A percentile compares a stretch with the other conserved stretches of the same genome.
phyloP scores from a whole-genome alignment of 2,329 filamentous ascomycete species.

The Penicillium frequentans region DNA sequence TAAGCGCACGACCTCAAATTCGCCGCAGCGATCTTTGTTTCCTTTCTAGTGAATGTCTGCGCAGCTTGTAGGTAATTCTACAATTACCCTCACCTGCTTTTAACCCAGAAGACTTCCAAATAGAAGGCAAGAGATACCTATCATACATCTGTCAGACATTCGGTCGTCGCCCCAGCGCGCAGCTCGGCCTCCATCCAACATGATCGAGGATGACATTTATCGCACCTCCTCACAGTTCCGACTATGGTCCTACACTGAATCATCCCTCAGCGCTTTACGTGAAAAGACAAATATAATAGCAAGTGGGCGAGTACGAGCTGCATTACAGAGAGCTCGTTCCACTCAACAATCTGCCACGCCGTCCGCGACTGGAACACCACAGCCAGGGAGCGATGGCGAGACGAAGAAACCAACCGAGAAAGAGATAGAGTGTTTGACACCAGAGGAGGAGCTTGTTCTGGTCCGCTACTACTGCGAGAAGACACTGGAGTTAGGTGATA shows the following conservation, averaged over 20 bases:
- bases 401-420: conserved; percentile 36
- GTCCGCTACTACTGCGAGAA: conserved; percentile 75
- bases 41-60: neutral
- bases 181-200: conserved; percentile 36
- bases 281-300: conserved; percentile 78
- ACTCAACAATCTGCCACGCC: conserved; percentile 31
- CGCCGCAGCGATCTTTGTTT: neutral
- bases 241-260: conserved; percentile 85
- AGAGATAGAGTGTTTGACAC: conserved; percentile 74
- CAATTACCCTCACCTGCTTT: neutral
- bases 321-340: conserved; percentile 52
- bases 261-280: conserved; percentile 70
- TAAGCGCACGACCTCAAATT: neutral
- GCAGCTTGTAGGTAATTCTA: neutral
- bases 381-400: conserved; percentile 30
- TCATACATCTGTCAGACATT: neutral
- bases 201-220: conserved; percentile 91
- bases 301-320: conserved; percentile 63
- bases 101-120: neutral
- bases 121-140: neutral
- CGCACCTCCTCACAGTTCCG: conserved; percentile 85
- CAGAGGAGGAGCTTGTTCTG: conserved; percentile 78
- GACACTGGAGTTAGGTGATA: conserved; percentile 58
- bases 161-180: neutral
- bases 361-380: conserved; percentile 33